Conservation (phyloP, 176 grass and related monocot genomes). For the Olyra latifolia region DNA sequence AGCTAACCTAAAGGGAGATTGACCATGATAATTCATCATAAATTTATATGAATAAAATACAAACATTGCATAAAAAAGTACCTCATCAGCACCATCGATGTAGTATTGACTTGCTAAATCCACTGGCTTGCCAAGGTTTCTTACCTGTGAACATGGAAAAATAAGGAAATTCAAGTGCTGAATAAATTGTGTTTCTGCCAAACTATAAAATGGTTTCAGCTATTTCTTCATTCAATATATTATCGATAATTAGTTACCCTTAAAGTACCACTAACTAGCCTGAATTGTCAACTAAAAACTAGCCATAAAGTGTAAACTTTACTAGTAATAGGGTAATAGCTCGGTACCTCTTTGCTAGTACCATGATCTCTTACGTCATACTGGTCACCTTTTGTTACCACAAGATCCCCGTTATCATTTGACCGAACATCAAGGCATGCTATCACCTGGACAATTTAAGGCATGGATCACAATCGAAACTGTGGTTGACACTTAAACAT, state of each 20-base stretch:
- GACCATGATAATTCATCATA: constrained; percentile 31
- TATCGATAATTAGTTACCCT: constrained; percentile 19
- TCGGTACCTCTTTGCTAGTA: constrained; percentile 74
- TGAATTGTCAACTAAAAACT: background rate
- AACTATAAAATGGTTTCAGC: constrained; percentile 1
- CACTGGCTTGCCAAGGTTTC: constrained; percentile 98
- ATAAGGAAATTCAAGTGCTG: constrained; percentile 10
- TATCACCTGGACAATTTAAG: constrained; percentile 68
- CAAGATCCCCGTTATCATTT: constrained; percentile 97
- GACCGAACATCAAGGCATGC: constrained; percentile 98
- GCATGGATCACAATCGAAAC: background rate
- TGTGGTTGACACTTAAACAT: background rate
- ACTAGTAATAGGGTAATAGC: background rate
- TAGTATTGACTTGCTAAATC: constrained; percentile 98
- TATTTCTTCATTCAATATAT: background rate
- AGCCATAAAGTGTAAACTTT: constrained; percentile 17
- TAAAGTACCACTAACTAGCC: background rate
- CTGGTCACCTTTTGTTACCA: constrained; percentile 98
- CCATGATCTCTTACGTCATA: constrained; percentile 95
- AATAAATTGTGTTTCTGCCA: background rate
- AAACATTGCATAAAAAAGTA: constrained; percentile 33
- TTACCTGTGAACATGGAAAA: constrained; percentile 58
- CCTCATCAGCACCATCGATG: constrained; percentile 96
- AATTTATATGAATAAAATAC: background rate
- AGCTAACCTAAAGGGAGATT: constrained; percentile 69